Base-by-base conservation (phyloP, 768 basidiomycete genomes). In the Rhodosporidiobolus sp. region DNA sequence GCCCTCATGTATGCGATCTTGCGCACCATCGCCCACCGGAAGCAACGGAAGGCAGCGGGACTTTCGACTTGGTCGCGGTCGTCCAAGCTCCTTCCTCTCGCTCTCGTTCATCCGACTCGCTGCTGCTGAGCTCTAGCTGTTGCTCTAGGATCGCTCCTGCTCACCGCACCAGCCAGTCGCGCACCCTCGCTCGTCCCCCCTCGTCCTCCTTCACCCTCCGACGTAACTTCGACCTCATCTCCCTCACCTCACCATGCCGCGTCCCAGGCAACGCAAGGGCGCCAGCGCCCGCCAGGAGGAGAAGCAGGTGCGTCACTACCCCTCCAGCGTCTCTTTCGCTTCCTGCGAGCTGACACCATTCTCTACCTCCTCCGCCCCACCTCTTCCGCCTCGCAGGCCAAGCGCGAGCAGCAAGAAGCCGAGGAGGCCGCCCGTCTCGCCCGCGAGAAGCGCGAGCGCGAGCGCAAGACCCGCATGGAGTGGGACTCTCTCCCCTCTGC, bases 261-360 rank as follows among this genome's bases (percentile, higher is more conserved):
- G 74, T 9, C 74, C 70, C 4, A 63, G 74, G 34, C 74, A 75
- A 30, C 70, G 74, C 48, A 68, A 71, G 45, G 67, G 70, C 26
- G 70, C 74, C 19, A 59, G 60, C 32, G 67, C 67, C n/a, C 64
- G 70, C 45, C 65, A 75, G 65, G 70, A 72, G 49, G 74, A 75
- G 64, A 75, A 75, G 61, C 59, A 65, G 55, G 74, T 71, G 7
- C 46, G 73, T 49, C 2, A 12, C 14, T 38, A 10, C 14, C 19
- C 22, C 26, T n/a, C 30, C 55, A 20, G 2, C 12, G 28, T 4
- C 35, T 28, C 38, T 20, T 48, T 20, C 5, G 26, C 34, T 19
- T 20, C 28, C 14, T 17, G 5, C 17, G 19, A 24, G 43, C 35
- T 45, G 35, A 16, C 24, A 1, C n/a, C 11, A 2, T 14, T 32